Conservation (phyloP, 2,329 filamentous ascomycete genomes). For the Pyrenochaeta sp. region DNA sequence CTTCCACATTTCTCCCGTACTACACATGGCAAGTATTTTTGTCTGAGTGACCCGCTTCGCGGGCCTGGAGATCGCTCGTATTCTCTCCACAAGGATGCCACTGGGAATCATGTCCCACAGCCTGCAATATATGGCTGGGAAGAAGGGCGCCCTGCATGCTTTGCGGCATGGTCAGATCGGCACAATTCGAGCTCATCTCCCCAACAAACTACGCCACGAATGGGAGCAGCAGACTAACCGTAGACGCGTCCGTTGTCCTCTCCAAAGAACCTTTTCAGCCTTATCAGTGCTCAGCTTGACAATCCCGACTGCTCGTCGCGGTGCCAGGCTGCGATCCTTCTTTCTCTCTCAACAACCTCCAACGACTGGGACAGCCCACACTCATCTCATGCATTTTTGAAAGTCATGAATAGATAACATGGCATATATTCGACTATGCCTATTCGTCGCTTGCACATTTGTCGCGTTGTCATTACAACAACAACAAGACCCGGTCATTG, state of each 20-base stretch:
- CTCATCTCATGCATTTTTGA: slow-evolving; percentile 15
- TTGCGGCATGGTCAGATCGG: slow-evolving; percentile 34
- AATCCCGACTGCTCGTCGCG: slow-evolving; percentile 19
- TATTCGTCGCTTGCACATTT: slow-evolving; percentile 39
- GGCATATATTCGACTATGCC: slow-evolving; percentile 37
- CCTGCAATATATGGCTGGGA: slow-evolving; percentile 35
- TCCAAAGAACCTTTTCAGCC: slow-evolving; percentile 34
- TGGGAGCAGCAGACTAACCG: slow-evolving; percentile 23
- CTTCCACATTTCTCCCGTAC: slow-evolving; percentile 8
- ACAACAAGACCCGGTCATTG: slow-evolving; percentile 60
- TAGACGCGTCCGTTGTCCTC: slow-evolving; percentile 25
- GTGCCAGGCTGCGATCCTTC: slow-evolving; percentile 15
- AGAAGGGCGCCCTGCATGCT: slow-evolving; percentile 27
- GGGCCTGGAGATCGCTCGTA: slow-evolving; percentile 26
- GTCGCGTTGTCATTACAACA: slow-evolving; percentile 41
- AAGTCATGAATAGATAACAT: slow-evolving; percentile 42
- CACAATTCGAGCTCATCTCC: slow-evolving; percentile 21
- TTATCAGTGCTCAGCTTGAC: slow-evolving; percentile 30
- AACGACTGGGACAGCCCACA: slow-evolving; percentile 24
- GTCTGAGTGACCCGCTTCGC: slow-evolving; percentile 18
- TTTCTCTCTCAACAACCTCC: slow-evolving; percentile 15
- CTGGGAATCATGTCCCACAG: slow-evolving; percentile 38
- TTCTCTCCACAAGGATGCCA: slow-evolving; percentile 20
- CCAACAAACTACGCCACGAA: slow-evolving; percentile 31
- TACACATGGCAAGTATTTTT: slow-evolving; percentile 1